phyloP scores from a whole-genome alignment of 768 basidiomycete species.

The Plicaturopsis crispa region DNA sequence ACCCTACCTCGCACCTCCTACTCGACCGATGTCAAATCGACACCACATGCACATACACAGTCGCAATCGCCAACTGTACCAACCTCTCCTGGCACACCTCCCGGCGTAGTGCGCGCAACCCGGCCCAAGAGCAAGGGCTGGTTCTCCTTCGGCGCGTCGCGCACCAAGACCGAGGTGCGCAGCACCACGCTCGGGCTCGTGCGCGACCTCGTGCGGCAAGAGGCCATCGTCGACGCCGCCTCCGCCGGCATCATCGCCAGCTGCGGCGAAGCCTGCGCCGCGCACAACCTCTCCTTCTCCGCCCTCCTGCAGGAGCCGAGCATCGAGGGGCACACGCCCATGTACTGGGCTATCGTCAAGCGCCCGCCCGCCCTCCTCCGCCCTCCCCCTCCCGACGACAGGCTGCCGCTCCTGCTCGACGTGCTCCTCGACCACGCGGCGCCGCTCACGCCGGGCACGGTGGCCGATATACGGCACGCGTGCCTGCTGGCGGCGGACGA shows the following conservation, averaged over 20 bases:
- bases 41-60: too few species aligned
- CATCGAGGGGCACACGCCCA: constrained; percentile 56
- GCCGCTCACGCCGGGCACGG: constrained; percentile 31
- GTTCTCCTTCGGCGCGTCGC: constrained; percentile 14
- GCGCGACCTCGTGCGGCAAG: constrained; percentile 42
- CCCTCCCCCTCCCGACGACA: constrained; percentile 6
- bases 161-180: constrained; percentile 38
- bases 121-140: constrained; percentile 6
- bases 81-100: too few species aligned
- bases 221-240: constrained; percentile 22
- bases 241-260: constrained; percentile 44
- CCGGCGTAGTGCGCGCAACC: too few species aligned
- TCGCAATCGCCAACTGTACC: too few species aligned
- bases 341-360: constrained; percentile 73
- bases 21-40: too few species aligned
- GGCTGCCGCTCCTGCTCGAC: constrained; percentile 32
- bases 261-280: constrained; percentile 53
- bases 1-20: too few species aligned
- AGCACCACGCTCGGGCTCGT: constrained; percentile 46
- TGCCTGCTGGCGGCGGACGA: constrained; percentile 61
- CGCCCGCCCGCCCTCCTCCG: constrained; percentile 24
- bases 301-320: constrained; percentile 52
- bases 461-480: constrained; percentile 57
- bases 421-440: constrained; percentile 45
- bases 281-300: constrained; percentile 42